Base-by-base conservation (phyloP, 257 asterid genomes). In the Nicotiana sylvestris region DNA sequence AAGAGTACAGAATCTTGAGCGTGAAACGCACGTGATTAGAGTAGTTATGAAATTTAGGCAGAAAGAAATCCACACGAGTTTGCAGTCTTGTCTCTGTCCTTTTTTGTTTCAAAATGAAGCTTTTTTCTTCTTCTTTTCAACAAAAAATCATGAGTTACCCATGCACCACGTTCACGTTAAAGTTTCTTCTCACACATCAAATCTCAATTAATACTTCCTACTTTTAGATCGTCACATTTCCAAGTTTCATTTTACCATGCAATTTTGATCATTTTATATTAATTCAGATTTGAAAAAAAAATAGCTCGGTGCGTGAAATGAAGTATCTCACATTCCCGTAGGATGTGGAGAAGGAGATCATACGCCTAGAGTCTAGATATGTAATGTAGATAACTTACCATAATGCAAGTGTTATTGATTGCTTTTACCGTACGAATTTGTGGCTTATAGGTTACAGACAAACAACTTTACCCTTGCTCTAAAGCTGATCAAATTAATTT, bases 131-230 rank as follows among this genome's bases (percentile, higher is more conserved):
- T 57, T 33, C 51, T 65, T 86, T 83, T 66, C 88, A 86, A 76
- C 86, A 57, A 46, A 37, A 86, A 72, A 39, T 85, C 88, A 79
- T 39, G 69, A 79, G 76, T 82, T 37, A 11, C 79, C 82, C 86
- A 80, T 85, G 88, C 86, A 70, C 17, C 66, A 85, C 76, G 84
- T 69, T 29, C 83, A 83, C 83, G 76, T 66, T 74, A 74, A 74
- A 15, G 80, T 49, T 15, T 74, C 58, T 53, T 11, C 58, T 53
- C 51, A 43, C 12, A 69, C 77, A 37, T 69, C 77, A 74, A 74
- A 70, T 72, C 37, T 46, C 60, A 11, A 2, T 30, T 2, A 13
- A 12, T 32, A 37, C 35, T 72, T 46, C 60, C 7, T 43, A 72
- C 77, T 69, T 68, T 68, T 68, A 8, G 0, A 35, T 67, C 56